Evolutionary conservation across 2,329 filamentous ascomycete species (phyloP).

Genomic region (Zasmidium angulare): DNA sequence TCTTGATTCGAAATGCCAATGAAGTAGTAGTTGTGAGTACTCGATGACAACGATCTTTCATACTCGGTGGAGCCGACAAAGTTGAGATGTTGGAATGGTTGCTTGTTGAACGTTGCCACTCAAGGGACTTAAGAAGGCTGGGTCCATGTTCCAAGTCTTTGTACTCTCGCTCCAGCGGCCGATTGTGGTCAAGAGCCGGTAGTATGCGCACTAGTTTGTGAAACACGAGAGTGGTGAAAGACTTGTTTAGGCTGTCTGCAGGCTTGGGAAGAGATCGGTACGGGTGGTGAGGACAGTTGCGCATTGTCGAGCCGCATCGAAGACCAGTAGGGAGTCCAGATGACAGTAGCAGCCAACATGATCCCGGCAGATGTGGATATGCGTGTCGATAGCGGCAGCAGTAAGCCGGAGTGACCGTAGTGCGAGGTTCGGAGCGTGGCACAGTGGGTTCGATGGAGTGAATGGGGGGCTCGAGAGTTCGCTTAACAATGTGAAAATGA

Average conservation of each 20-base stretch:
- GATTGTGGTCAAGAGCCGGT: slow-evolving; percentile 12
- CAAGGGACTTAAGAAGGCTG: neutral
- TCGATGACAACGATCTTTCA: neutral
- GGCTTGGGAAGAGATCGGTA: slow-evolving; percentile 9
- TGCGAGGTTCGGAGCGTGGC: slow-evolving; percentile 14
- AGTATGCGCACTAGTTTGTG: slow-evolving; percentile 19
- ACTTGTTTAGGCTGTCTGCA: slow-evolving; percentile 20
- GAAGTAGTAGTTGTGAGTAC: neutral
- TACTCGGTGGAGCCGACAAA: slow-evolving; percentile 1
- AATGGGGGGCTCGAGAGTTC: slow-evolving; percentile 16
- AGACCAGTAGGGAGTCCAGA: slow-evolving; percentile 11
- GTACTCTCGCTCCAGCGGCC: neutral
- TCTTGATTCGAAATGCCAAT: neutral
- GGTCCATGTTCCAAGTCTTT: slow-evolving; percentile 4
- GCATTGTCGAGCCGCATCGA: slow-evolving; percentile 12
- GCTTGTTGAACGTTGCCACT: neutral
- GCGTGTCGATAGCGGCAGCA: slow-evolving; percentile 16
- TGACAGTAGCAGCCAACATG: slow-evolving; percentile 5
- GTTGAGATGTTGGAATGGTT: neutral
- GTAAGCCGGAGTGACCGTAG: slow-evolving; percentile 15
- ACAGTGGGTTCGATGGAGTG: slow-evolving; percentile 10
- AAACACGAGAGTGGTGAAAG: slow-evolving; percentile 17
- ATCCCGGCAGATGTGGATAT: slow-evolving; percentile 10
- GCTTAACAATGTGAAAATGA: slow-evolving; percentile 24
- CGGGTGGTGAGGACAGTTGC: slow-evolving; percentile 8